Conservation (phyloP, 1,139 yeast species). For the Candida gigantensis region DNA sequence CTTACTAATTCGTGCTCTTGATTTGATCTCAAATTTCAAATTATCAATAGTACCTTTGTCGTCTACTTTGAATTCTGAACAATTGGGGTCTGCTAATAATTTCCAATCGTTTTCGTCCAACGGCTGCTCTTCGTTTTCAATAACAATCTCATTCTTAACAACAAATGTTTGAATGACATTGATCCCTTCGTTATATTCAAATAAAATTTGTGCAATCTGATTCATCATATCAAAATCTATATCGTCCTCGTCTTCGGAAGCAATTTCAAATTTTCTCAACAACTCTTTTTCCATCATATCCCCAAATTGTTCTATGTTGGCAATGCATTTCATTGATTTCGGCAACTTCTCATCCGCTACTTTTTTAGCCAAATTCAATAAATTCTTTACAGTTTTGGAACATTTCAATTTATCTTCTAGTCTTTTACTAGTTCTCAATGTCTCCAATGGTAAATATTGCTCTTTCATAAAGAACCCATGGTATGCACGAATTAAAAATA, state of each 20-base stretch:
- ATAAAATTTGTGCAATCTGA: conserved; percentile 75
- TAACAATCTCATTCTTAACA: conserved; percentile 65
- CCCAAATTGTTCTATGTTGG: conserved; percentile 67
- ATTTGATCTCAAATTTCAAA: conserved; percentile 49
- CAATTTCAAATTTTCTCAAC: conserved; percentile 57
- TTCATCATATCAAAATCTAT: conserved; percentile 64
- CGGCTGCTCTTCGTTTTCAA: conserved; percentile 32
- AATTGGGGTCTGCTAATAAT: conserved; percentile 38
- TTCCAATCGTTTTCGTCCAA: conserved; percentile 41
- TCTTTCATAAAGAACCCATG: conserved; percentile 68
- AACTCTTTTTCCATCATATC: conserved; percentile 72
- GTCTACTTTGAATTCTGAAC: conserved; percentile 29
- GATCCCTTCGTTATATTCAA: conserved; percentile 82
- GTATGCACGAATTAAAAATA: conserved; percentile 74
- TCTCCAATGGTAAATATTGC: conserved; percentile 62
- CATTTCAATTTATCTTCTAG: conserved; percentile 61
- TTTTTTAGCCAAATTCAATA: conserved; percentile 65
- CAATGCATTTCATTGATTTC: conserved; percentile 51
- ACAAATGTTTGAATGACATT: conserved; percentile 83
- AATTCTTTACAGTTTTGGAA: conserved; percentile 67
- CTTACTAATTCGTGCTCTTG: conserved; percentile 72
- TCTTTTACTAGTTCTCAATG: conserved; percentile 41
- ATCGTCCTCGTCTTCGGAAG: conserved; percentile 49
- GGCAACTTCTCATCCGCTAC: conserved; percentile 54
- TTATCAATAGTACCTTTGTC: conserved; percentile 29